These are phyloP conservation scores for Lavandula angustifolia DNA, from an alignment of 257 asterid genomes.

Conservation along the genomic window DNA sequence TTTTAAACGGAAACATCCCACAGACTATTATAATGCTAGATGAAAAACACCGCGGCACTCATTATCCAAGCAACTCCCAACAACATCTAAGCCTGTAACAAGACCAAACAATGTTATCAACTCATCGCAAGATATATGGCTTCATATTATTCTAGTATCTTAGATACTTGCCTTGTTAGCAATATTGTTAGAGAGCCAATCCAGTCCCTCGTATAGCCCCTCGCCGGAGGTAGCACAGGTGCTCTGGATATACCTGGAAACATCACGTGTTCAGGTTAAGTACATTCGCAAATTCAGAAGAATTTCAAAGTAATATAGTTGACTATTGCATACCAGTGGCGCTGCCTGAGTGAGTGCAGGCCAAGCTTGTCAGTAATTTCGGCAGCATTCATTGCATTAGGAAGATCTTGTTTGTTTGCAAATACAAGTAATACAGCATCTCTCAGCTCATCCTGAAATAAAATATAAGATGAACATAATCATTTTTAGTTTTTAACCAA, in stretches of 20 bases:
- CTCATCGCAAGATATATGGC: not conserved
- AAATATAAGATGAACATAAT: constrained; percentile 6
- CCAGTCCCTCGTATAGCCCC: constrained; percentile 88
- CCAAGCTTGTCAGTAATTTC: constrained; percentile 92
- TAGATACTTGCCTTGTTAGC: constrained; percentile 66
- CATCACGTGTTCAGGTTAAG: constrained; percentile 11
- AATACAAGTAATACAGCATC: constrained; percentile 87
- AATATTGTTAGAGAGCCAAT: constrained; percentile 89
- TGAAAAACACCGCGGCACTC: constrained; percentile 55
- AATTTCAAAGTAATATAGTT: not conserved
- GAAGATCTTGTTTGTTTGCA: constrained; percentile 95
- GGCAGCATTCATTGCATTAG: constrained; percentile 93
- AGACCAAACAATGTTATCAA: not conserved
- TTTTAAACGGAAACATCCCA: constrained; percentile 35
- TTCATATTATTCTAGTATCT: not conserved
- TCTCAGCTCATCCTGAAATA: constrained; percentile 73
- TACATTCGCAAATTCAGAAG: not conserved
- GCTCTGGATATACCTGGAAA: constrained; percentile 86
- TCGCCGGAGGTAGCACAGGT: constrained; percentile 94
- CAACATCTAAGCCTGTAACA: constrained; percentile 56
- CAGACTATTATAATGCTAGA: constrained; percentile 44
- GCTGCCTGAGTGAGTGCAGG: constrained; percentile 90
- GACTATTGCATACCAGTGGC: constrained; percentile 63
- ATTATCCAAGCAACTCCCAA: constrained; percentile 41
- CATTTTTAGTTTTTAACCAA: not conserved